Evolutionary conservation across 805 yeast species (phyloP).

Genomic region (Metschnikowia santaceciliae): DNA sequence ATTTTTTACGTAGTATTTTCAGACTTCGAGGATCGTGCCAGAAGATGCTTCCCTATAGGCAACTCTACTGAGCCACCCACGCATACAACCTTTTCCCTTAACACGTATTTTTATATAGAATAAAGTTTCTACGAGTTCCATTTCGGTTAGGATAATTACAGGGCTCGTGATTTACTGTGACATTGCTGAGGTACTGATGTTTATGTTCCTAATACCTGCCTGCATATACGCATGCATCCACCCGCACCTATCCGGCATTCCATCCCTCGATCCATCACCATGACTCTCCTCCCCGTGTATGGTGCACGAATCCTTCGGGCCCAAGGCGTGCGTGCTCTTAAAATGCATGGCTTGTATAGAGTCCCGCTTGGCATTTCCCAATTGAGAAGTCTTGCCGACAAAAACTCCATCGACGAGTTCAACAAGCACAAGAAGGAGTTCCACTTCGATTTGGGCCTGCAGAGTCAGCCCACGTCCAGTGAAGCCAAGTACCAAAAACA

Average conservation of each 20-base stretch:
- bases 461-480: conserved; percentile 25
- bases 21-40: too few species aligned
- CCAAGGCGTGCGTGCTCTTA: neutral
- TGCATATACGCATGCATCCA: neutral
- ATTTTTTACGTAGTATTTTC: too few species aligned
- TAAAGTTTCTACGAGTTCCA: too few species aligned
- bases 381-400: conserved; percentile 4
- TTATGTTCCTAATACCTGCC: neutral
- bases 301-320: neutral
- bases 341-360: neutral
- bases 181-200: too few species aligned
- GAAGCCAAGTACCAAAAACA: conserved; percentile 34
- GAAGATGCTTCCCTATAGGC: too few species aligned
- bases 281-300: neutral
- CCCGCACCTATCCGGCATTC: neutral
- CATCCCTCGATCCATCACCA: neutral
- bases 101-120: too few species aligned
- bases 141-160: too few species aligned
- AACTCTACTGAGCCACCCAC: too few species aligned
- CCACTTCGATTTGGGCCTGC: conserved; percentile 15
- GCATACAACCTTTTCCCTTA: too few species aligned
- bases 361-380: neutral
- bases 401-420: conserved; percentile 32
- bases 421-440: conserved; percentile 32
- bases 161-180: too few species aligned